Percentiles rank a stretch among this genome's conserved stretches.
These are phyloP conservation scores for Mortierella sp. DNA, from an alignment of 371 early-diverging fungal genomes.

Conservation along the genomic window DNA sequence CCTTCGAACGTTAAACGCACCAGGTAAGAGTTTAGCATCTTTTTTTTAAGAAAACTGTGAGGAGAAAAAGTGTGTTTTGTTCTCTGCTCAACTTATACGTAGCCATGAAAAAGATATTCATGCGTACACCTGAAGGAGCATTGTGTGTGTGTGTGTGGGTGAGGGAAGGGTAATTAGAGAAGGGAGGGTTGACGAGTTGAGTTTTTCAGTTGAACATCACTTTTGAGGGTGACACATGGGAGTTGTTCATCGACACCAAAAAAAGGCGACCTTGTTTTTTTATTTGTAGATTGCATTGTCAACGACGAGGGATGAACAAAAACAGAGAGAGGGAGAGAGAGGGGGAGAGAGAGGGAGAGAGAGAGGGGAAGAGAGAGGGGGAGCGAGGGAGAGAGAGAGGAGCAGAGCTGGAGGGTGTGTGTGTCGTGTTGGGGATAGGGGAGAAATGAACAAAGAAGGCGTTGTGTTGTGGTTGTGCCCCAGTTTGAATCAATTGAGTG, in stretches of 20 bases:
- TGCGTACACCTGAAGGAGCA: slow-evolving; percentile 56
- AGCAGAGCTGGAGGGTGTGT: too few relatives aligned
- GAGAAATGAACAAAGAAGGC: neutral
- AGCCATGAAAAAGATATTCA: slow-evolving; percentile 54
- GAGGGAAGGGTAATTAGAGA: neutral
- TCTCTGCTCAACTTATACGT: slow-evolving; percentile 56
- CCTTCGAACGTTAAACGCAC: too few relatives aligned
- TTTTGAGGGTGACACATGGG: neutral
- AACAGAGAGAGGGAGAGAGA: neutral
- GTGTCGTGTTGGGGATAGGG: neutral
- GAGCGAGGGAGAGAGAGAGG: neutral
- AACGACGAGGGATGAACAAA: too few relatives aligned
- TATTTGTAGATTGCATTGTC: neutral
- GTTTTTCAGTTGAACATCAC: neutral
- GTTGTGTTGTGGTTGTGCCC: too few relatives aligned
- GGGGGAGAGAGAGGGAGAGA: neutral
- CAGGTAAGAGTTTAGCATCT: too few relatives aligned
- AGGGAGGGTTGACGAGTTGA: neutral
- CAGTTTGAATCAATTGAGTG: too few relatives aligned
- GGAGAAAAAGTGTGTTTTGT: slow-evolving; percentile 6
- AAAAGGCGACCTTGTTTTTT: neutral
- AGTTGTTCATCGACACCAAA: neutral
- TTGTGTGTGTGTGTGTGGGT: neutral
- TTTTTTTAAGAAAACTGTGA: neutral
- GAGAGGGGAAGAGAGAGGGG: neutral